Evolutionary conservation across 495 filamentous ascomycete genomes (phyloP).

Genomic region (Neurospora sp.): DNA sequence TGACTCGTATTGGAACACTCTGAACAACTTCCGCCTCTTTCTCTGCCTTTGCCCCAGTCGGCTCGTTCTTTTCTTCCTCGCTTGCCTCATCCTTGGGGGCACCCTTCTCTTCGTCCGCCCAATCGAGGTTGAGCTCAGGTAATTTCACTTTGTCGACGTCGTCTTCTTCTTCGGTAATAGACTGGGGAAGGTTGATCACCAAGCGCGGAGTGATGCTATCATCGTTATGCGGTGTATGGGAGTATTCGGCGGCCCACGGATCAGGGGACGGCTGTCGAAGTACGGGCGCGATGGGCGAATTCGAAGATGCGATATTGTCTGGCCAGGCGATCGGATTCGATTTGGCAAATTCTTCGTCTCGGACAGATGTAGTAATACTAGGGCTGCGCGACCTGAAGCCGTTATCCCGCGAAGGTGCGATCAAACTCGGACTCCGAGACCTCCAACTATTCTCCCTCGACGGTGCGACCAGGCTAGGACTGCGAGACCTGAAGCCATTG

Average conservation of each 20-base stretch:
- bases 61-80: not conserved
- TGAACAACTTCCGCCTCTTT: not conserved
- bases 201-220: conserved; percentile 12
- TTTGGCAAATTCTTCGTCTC: conserved; percentile 20
- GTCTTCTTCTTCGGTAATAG: not conserved
- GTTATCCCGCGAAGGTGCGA: conserved; percentile 13
- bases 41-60: not conserved
- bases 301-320: conserved; percentile 25
- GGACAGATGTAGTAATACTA: conserved; percentile 19
- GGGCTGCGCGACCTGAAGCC: conserved; percentile 14
- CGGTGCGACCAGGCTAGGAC: conserved; percentile 21
- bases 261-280: conserved; percentile 42
- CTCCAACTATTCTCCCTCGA: conserved; percentile 28
- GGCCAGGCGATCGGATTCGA: conserved; percentile 33
- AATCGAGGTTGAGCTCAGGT: not conserved
- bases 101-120: not conserved
- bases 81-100: not conserved
- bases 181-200: conserved; percentile 9
- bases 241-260: conserved; percentile 36
- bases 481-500: conserved; percentile 18
- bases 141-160: not conserved
- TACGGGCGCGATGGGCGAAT: conserved; percentile 15
- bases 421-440: conserved; percentile 20
- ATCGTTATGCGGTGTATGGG: conserved; percentile 7
- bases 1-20: conserved; percentile 1